Conservation (phyloP, 768 basidiomycete genomes). For the Rhodotorula babjevae region DNA sequence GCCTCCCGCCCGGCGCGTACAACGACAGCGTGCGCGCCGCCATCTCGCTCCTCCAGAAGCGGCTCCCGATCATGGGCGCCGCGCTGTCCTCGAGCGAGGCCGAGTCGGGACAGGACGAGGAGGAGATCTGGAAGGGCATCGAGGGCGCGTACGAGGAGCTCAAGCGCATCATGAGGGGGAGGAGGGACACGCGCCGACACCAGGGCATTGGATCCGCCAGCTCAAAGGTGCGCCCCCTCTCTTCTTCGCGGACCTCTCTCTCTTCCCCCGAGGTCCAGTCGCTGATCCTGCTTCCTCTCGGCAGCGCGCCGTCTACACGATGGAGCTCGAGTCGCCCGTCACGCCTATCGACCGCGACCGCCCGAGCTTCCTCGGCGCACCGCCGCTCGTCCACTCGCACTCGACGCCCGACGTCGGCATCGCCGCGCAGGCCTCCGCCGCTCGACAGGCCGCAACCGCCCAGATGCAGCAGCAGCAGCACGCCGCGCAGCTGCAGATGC, state of each 20-base stretch:
- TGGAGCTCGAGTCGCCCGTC: slow-evolving; percentile 33
- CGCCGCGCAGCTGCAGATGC: slow-evolving; percentile 13
- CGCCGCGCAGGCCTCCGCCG: slow-evolving; percentile 6
- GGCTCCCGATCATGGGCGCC: slow-evolving; percentile 36
- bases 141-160: slow-evolving; percentile 37
- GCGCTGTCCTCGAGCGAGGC: slow-evolving; percentile 25
- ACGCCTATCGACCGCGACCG: slow-evolving; percentile 4
- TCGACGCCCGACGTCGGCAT: slow-evolving; percentile 25
- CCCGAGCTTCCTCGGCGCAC: slow-evolving; percentile 10
- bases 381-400: slow-evolving; percentile 24
- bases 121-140: slow-evolving; percentile 40
- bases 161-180: slow-evolving; percentile 28
- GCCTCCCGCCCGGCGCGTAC: slow-evolving; percentile 4
- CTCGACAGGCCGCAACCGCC: slow-evolving; percentile 10
- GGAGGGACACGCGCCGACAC: slow-evolving; percentile 17
- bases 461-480: slow-evolving; percentile 10
- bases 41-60: slow-evolving; percentile 31
- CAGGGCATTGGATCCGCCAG: not conserved
- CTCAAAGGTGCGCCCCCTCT: slow-evolving; percentile 7
- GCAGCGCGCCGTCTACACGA: slow-evolving; percentile 17
- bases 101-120: slow-evolving; percentile 33
- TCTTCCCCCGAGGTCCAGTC: not conserved
- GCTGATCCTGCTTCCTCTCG: too few species aligned
- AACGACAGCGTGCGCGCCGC: slow-evolving; percentile 21
- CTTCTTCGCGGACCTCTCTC: not conserved